Evolutionary conservation across 2,329 filamentous ascomycete genomes (phyloP).

Genomic region (Alternaria postmessia): DNA sequence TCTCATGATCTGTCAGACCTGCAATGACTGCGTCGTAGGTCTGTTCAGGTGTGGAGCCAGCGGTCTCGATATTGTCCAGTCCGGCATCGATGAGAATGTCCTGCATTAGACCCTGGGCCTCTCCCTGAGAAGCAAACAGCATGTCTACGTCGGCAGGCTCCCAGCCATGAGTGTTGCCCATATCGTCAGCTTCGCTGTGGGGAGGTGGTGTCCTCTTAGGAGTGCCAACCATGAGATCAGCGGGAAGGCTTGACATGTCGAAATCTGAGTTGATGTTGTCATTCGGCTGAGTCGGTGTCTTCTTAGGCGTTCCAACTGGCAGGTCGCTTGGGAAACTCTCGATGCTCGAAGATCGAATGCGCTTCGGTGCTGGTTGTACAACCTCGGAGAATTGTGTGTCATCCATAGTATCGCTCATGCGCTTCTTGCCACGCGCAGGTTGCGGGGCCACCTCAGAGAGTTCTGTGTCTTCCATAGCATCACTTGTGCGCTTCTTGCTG

Average conservation of each 20-base stretch:
- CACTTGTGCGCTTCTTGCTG: conserved; percentile 23
- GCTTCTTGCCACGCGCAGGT: conserved; percentile 21
- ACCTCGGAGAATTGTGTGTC: conserved; percentile 8
- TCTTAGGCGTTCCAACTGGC: conserved; percentile 34
- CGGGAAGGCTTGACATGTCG: conserved; percentile 30
- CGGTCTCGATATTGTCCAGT: conserved; percentile 39
- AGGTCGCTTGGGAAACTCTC: conserved; percentile 32
- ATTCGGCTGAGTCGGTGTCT: conserved; percentile 20
- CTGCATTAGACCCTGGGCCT: conserved; percentile 32
- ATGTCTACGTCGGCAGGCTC: conserved; percentile 77
- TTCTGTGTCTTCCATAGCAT: not conserved
- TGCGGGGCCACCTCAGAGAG: not conserved
- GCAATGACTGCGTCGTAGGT: conserved; percentile 63
- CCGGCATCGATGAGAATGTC: conserved; percentile 40
- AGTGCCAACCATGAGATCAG: conserved; percentile 45
- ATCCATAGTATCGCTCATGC: conserved; percentile 26
- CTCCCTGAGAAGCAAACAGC: conserved; percentile 61
- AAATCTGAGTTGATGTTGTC: conserved; percentile 16
- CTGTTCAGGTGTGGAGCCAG: conserved; percentile 34
- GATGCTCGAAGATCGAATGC: conserved; percentile 29
- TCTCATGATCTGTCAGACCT: conserved; percentile 77
- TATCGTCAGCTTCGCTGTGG: conserved; percentile 24
- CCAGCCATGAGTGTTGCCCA: conserved; percentile 63
- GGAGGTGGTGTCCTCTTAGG: conserved; percentile 40
- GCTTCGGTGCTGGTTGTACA: conserved; percentile 20